These are phyloP conservation scores for Melampsora larici-populina DNA, from an alignment of 1,284 basidiomycete species.

Conservation along the genomic window DNA sequence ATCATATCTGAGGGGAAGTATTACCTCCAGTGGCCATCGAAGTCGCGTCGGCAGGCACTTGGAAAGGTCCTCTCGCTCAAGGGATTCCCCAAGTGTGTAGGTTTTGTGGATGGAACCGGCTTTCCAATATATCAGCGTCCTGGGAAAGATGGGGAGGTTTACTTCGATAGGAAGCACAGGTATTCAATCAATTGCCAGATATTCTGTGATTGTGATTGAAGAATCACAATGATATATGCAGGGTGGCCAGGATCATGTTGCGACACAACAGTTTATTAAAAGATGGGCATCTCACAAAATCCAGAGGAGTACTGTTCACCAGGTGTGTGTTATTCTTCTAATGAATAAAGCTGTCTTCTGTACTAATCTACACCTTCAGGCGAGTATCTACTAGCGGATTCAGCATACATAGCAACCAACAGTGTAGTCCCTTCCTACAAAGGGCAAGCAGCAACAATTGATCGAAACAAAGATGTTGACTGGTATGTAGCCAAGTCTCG, in stretches of 20 bases:
- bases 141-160: background rate
- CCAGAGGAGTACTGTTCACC: background rate
- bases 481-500: constrained; percentile 19
- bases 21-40: background rate
- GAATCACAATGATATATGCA: background rate
- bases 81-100: constrained; percentile 1
- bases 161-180: constrained; percentile 10
- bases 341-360: background rate
- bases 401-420: constrained; percentile 9
- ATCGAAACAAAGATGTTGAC: constrained; percentile 10
- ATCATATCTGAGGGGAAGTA: background rate
- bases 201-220: constrained; percentile 13
- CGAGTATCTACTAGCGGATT: constrained; percentile 24
- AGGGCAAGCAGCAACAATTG: background rate
- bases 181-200: constrained; percentile 25
- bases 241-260: constrained; percentile 13
- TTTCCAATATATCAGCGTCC: constrained; percentile 17
- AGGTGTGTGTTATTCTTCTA: background rate
- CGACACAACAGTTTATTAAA: constrained; percentile 4
- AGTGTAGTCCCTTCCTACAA: constrained; percentile 10
- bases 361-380: background rate
- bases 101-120: constrained; percentile 10
- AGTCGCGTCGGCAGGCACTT: background rate
- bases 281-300: constrained; percentile 1
- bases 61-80: background rate